Conservation (phyloP, 2,329 filamentous ascomycete species). For the Sclerotiophoma versabilis region DNA sequence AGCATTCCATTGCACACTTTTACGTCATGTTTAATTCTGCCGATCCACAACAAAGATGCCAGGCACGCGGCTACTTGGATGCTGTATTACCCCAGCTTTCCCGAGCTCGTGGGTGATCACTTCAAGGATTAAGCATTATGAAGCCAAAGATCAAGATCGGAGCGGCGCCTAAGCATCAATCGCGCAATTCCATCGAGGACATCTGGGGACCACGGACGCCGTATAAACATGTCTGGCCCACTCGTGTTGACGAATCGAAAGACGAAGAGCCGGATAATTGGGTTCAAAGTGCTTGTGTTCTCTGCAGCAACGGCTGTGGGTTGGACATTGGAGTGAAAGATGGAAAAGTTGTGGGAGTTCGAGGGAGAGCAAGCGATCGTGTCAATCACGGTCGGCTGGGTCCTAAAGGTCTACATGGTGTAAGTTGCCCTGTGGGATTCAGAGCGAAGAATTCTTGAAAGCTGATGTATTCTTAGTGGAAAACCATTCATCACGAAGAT, state of each 20-base stretch:
- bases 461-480: constrained; percentile 2
- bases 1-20: constrained; percentile 5
- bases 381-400: constrained; percentile 7
- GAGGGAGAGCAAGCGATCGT: constrained; percentile 8
- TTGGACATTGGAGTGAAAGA: constrained; percentile 5
- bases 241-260: constrained; percentile 7
- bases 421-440: not conserved
- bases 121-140: constrained; percentile 1
- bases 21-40: constrained; percentile 5
- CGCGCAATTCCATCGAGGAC: constrained; percentile 10
- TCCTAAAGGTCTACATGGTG: constrained; percentile 4
- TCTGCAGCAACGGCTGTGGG: constrained; percentile 9
- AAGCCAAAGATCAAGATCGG: constrained; percentile 8
- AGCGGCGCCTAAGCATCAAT: constrained; percentile 7
- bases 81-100: not conserved
- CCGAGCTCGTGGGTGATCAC: not conserved
- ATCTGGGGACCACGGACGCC: constrained; percentile 6
- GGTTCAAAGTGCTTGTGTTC: constrained; percentile 11
- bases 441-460: not conserved
- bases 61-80: constrained; percentile 1
- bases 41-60: constrained; percentile 3
- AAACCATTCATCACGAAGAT: constrained; percentile 7
- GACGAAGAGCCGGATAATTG: constrained; percentile 9
- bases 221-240: constrained; percentile 8
- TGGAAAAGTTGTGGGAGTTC: constrained; percentile 4